These are phyloP conservation scores for Aphanomyces astaci DNA, from an alignment of 352 stramenopile species.

Conservation along the genomic window DNA sequence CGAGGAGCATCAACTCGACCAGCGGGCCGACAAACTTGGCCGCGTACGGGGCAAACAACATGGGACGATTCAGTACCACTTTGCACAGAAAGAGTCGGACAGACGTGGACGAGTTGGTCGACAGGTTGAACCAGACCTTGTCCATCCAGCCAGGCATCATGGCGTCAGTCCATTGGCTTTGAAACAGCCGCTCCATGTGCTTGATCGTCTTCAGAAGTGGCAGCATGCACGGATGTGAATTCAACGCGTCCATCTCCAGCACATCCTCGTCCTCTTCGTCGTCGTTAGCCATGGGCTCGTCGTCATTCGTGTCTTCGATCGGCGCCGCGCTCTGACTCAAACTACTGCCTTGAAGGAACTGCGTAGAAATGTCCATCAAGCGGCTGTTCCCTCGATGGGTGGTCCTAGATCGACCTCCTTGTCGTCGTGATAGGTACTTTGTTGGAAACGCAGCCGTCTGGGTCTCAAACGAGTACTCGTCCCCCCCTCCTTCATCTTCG, in stretches of 20 bases:
- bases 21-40: conserved; percentile 44
- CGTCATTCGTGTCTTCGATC: conserved; percentile 4
- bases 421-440: conserved; percentile 25
- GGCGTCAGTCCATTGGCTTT: conserved; percentile 36
- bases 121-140: conserved; percentile 49
- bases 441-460: conserved; percentile 34
- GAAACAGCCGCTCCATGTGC: conserved; percentile 70
- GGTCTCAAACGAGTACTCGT: conserved; percentile 33
- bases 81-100: conserved; percentile 65
- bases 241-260: conserved; percentile 70
- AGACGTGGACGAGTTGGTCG: conserved; percentile 39
- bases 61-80: conserved; percentile 54
- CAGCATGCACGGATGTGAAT: conserved; percentile 70
- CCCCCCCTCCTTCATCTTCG: conserved; percentile 8
- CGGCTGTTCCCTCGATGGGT: background rate
- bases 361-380: conserved; percentile 22
- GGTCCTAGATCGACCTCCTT: background rate
- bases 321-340: conserved; percentile 41
- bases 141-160: conserved; percentile 78
- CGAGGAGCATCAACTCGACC: conserved; percentile 47
- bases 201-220: conserved; percentile 58
- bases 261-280: conserved; percentile 27
- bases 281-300: background rate
- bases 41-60: conserved; percentile 47
- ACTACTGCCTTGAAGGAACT: conserved; percentile 71